These are phyloP conservation scores for Metarhizium rileyi DNA, from an alignment of 2,329 filamentous ascomycete genomes.

Conservation along the genomic window DNA sequence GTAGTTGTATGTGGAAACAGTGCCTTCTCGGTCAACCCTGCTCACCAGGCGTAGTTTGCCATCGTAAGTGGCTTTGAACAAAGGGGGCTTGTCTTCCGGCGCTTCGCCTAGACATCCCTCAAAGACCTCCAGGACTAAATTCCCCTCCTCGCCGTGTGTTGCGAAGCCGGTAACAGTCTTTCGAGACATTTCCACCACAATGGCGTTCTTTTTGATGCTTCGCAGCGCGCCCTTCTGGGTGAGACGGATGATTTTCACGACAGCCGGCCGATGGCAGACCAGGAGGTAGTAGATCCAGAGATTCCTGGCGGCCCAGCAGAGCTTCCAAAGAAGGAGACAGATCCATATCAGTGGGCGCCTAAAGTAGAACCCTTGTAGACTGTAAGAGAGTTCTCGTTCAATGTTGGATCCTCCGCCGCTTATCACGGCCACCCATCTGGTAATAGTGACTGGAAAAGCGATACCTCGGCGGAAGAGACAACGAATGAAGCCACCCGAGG, in stretches of 20 bases:
- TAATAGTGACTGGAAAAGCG: constrained; percentile 15
- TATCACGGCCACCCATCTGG: constrained; percentile 25
- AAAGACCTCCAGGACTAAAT: constrained; percentile 20
- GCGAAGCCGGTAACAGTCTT: neutral
- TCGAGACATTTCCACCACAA: neutral
- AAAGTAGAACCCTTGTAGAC: constrained; percentile 17
- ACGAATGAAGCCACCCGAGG: neutral
- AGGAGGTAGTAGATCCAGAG: constrained; percentile 21
- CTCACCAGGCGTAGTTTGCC: constrained; percentile 16
- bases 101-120: constrained; percentile 15
- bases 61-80: constrained; percentile 20
- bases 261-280: constrained; percentile 21
- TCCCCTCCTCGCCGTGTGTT: neutral
- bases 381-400: constrained; percentile 26
- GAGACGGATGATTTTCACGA: constrained; percentile 22
- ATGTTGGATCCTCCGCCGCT: constrained; percentile 24
- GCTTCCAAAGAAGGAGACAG: constrained; percentile 20
- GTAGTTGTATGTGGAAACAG: constrained; percentile 19
- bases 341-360: constrained; percentile 15
- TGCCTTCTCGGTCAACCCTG: constrained; percentile 13
- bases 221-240: constrained; percentile 21
- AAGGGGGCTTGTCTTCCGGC: constrained; percentile 12
- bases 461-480: constrained; percentile 10
- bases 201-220: constrained; percentile 15
- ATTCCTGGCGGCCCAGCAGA: constrained; percentile 22